Evolutionary conservation across 768 basidiomycete genomes (phyloP).

Genomic region (Heimioporus sp.): DNA sequence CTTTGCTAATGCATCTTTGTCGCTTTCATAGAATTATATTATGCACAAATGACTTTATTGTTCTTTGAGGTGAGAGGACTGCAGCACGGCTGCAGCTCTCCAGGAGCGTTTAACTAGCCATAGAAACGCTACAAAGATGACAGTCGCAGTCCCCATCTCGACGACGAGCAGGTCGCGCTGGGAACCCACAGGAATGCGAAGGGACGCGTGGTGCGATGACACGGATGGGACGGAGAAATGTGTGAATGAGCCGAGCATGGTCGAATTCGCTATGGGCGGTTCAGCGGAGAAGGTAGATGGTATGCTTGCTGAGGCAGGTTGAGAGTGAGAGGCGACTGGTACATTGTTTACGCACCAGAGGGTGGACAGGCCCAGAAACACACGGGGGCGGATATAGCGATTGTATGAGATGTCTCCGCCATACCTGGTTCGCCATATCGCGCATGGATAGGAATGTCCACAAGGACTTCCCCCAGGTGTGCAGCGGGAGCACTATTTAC

Average conservation of each 20-base stretch:
- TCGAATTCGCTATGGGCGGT: slow-evolving; percentile 20
- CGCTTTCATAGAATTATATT: slow-evolving; percentile 4
- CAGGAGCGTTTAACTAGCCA: slow-evolving; percentile 31
- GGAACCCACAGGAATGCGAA: slow-evolving; percentile 35
- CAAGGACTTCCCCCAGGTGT: slow-evolving; percentile 4
- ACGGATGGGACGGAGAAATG: slow-evolving; percentile 17
- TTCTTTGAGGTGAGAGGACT: slow-evolving; percentile 22
- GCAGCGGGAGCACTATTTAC: slow-evolving; percentile 24
- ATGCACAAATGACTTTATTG: slow-evolving; percentile 15
- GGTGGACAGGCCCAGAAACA: slow-evolving; percentile 34
- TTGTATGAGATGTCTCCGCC: slow-evolving; percentile 10
- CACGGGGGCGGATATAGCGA: slow-evolving; percentile 25
- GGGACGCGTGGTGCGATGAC: slow-evolving; percentile 2
- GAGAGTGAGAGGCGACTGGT: neutral
- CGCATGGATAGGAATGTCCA: slow-evolving; percentile 44
- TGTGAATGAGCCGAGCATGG: slow-evolving; percentile 16
- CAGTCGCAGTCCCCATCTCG: slow-evolving; percentile 34
- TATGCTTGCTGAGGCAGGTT: slow-evolving; percentile 1
- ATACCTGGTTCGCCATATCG: slow-evolving; percentile 37
- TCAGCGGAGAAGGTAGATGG: slow-evolving; percentile 9
- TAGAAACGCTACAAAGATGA: slow-evolving; percentile 32
- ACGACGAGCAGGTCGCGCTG: slow-evolving; percentile 31
- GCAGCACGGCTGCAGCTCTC: slow-evolving; percentile 20
- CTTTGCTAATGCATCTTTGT: slow-evolving; percentile 21
- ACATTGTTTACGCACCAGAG: slow-evolving; percentile 17